These are phyloP conservation scores for Papiliotrema terrestris DNA, from an alignment of 1,284 basidiomycete species.

Conservation along the genomic window DNA sequence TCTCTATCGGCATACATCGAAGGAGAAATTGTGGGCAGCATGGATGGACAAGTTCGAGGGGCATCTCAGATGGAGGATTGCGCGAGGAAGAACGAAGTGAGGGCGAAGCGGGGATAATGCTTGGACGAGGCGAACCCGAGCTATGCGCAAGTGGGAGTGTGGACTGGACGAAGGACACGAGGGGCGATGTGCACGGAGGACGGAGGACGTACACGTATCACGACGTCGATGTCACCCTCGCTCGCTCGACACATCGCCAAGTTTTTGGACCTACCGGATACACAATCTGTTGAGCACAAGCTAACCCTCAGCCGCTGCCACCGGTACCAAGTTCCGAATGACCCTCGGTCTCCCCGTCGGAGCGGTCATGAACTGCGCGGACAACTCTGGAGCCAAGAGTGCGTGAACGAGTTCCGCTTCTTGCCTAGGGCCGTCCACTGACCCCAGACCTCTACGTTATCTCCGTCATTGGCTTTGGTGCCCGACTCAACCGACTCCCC, in stretches of 20 bases:
- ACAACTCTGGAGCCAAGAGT: conserved; percentile 98
- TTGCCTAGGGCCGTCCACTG: not conserved
- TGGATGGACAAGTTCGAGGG: not conserved
- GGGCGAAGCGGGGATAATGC: not conserved
- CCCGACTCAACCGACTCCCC: conserved; percentile 94
- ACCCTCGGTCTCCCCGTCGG: conserved; percentile 93
- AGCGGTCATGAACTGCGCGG: conserved; percentile 98
- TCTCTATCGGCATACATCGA: not conserved
- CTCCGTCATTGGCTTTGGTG: conserved; percentile 71
- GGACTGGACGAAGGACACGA: not conserved
- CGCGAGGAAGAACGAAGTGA: not conserved
- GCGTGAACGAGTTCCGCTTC: conserved; percentile 14
- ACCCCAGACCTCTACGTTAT: conserved; percentile 50
- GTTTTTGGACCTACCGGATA: too few relatives aligned
- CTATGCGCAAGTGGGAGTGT: not conserved
- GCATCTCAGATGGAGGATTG: not conserved
- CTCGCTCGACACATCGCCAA: too few relatives aligned
- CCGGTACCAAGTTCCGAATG: conserved; percentile 97
- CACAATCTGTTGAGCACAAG: not conserved
- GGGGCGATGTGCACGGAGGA: not conserved
- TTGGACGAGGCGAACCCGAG: not conserved
- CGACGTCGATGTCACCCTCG: too few relatives aligned
- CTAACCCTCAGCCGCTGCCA: conserved; percentile 46
- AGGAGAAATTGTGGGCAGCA: not conserved
- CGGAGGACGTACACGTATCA: too few relatives aligned